Conservation (phyloP, 2,329 filamentous ascomycete genomes). For the Aspergillus aculeatus region DNA sequence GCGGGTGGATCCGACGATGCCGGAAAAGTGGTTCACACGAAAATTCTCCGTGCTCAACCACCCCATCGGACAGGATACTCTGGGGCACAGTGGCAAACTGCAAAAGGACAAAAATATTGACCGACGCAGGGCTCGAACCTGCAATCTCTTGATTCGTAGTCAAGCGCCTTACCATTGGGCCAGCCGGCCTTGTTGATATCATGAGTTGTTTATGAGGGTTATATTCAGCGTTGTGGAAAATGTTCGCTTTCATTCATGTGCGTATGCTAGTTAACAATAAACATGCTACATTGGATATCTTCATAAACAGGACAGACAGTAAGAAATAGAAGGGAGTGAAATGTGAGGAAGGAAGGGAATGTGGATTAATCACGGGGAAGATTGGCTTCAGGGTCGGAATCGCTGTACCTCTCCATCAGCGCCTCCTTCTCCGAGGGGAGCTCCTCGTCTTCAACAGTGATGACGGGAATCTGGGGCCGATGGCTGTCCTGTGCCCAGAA, state of each 20-base stretch:
- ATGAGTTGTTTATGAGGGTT: rapidly evolving
- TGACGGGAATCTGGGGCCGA: neutral
- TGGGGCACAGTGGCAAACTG: no score
- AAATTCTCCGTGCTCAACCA: no score
- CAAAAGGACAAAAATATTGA: conserved; percentile 24
- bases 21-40: no score
- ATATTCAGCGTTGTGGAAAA: neutral
- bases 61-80: no score
- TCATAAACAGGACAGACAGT: neutral
- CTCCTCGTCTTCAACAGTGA: conserved; percentile 8
- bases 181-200: conserved; percentile 8
- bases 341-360: neutral
- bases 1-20: no score
- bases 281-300: conserved; percentile 12
- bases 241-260: neutral
- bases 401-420: conserved; percentile 6
- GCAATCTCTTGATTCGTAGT: conserved; percentile 55
- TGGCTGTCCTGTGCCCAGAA: conserved; percentile 9
- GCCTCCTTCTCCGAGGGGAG: conserved; percentile 19
- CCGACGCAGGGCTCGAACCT: conserved; percentile 48
- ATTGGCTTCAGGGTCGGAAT: conserved; percentile 2
- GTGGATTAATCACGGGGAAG: neutral
- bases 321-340: neutral
- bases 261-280: neutral
- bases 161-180: conserved; percentile 48